phyloP scores from a whole-genome alignment of 257 asterid genomes.

The Przewalskia tangutica region DNA sequence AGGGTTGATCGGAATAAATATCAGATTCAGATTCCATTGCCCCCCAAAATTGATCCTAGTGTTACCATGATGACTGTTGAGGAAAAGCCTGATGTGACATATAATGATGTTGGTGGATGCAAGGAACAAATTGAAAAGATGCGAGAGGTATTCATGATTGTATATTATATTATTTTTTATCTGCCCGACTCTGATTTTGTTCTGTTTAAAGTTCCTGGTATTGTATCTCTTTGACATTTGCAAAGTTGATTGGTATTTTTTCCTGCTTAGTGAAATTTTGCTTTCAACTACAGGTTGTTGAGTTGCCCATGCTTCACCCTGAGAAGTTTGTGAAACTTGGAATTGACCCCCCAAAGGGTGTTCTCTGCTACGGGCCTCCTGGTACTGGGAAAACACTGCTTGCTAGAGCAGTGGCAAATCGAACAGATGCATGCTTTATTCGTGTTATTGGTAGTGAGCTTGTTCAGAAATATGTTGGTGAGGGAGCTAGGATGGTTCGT shows the following conservation, averaged over 20 bases:
- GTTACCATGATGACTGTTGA: slow-evolving; percentile 99
- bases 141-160: slow-evolving; percentile 61
- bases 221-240: background rate
- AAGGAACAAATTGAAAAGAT: slow-evolving; percentile 98
- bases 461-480: slow-evolving; percentile 96
- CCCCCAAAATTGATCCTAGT: slow-evolving; percentile 98
- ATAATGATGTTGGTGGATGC: slow-evolving; percentile 96
- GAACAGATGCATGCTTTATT: slow-evolving; percentile 96
- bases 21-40: slow-evolving; percentile 96
- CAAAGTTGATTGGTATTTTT: background rate
- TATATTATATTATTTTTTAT: background rate
- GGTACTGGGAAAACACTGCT: slow-evolving; percentile 95
- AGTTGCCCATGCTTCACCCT: slow-evolving; percentile 98
- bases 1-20: slow-evolving; percentile 94
- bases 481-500: slow-evolving; percentile 99
- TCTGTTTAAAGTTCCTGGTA: background rate
- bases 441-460: slow-evolving; percentile 98
- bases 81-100: slow-evolving; percentile 98
- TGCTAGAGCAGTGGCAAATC: slow-evolving; percentile 96
- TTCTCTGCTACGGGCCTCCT: slow-evolving; percentile 95
- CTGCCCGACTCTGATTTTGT: background rate
- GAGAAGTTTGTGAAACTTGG: slow-evolving; percentile 96
- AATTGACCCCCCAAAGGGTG: slow-evolving; percentile 98
- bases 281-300: slow-evolving; percentile 59
- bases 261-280: background rate